Evolutionary conservation across 768 basidiomycete genomes (phyloP), one percentile per base, ranked within the genome.

Genomic region (Trametopsis cervina): DNA sequence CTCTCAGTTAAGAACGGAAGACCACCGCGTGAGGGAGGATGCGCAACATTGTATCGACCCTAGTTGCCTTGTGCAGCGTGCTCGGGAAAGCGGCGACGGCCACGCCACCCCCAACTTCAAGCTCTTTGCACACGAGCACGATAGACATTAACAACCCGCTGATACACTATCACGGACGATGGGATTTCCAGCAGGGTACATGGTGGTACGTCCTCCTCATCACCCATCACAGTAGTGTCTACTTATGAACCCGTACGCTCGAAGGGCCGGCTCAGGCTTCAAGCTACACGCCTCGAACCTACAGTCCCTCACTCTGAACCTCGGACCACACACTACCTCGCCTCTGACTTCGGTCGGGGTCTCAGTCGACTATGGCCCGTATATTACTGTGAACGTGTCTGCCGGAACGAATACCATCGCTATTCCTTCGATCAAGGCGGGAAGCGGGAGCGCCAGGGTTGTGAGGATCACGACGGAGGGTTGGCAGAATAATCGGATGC

Each of bases 401-500:
- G 63, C 61, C 12, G 78, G 77, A 1, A 51, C 62, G 4, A 79
- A 78, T 50, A 40, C 25, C 5, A 71, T 80, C 27, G 71, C 74
- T 0, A 51, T 79, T 23, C 5, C 15, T 27, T 25, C 5, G 13
- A 21, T 2, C 4, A 26, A 15, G 24, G 40, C 22, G 13, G 9
- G 18, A 10, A 40, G 20, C 33, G 29, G 11, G 18, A 33, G 18
- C 42, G 20, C 37, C 24, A 6, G 17, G 25, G 62, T 72, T 12
- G 65, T 78, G 2, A 58, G 75, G 12, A 61, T 80, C 45, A 76
- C 78, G 46, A 73, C 71, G 4, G 70, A 78, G 51, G 78, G 78
- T 17, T 81, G 78, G 77, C 74, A 79, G 59, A 70, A 79, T 53
- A 79, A 80, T 54, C 69, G 76, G 7, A 69, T 79, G 42, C 73